Base-by-base conservation (phyloP, 2,329 filamentous ascomycete species). In the Aspergillus ustus region DNA sequence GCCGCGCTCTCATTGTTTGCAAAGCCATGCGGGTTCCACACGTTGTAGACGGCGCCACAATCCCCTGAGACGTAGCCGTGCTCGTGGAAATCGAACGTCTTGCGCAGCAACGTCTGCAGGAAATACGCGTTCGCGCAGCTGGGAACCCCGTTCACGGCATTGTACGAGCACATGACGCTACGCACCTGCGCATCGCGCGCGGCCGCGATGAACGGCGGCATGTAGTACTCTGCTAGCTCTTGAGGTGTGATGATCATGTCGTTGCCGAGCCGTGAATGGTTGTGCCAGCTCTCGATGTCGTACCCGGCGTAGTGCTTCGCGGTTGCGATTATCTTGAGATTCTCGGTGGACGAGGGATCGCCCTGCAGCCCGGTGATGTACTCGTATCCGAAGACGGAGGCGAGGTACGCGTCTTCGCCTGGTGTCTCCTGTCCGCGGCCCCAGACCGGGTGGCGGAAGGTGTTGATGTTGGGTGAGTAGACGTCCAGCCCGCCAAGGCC, bases 181-280 rank as follows among this genome's bases (percentile, higher is more conserved):
- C 81, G 80, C 3, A 84, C 84, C 50, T 82, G 80, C 3, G 83
- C 82, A 68, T 88, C 85, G 11, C 84, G 80, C 49, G 83, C 85
- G 72, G 88, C 90, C 71, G 82, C 82, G 68, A 88, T 80, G 76
- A 91, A 91, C 0, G 87, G 83, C 1, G 85, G 87, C 45, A 89
- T 80, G 69, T 89, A 91, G 74, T 90, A 91, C 67, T 90, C 88
- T 0, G 84, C 81, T 4, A 91, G 75, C 62, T 91, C 89, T 66
- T 90, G 88, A 52, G 80, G 76, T 9, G 80, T 78, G 61, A 89
- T 83, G 13, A 6, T 67, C 66, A 87, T 82, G 69, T 89, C 80
- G 62, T 86, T 88, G 17, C 81, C 80, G 22, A 70, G 83, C 11
- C 83, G 76, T n/a, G 73, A 75, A 25, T 78, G 70, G 2, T 74